A percentile compares a stretch with the other conserved stretches of the same genome.
Evolutionary conservation across 1,284 basidiomycete genomes (phyloP).

Genomic region (Cutaneotrichosporon sp.): DNA sequence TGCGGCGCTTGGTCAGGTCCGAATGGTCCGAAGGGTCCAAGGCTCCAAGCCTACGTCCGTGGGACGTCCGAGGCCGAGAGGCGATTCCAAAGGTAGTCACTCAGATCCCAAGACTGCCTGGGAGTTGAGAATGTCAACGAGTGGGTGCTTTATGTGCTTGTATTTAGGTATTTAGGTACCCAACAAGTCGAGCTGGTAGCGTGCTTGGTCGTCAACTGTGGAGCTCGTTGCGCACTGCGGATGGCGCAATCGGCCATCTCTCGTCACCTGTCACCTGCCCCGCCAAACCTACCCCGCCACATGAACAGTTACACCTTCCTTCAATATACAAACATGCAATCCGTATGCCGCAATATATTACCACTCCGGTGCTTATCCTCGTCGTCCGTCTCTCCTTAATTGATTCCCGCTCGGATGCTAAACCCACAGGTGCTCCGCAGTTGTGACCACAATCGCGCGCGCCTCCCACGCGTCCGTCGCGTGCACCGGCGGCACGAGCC

Average conservation of each 20-base stretch:
- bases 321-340: constrained; percentile 2
- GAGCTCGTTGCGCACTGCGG: neutral
- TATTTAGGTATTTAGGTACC: no score
- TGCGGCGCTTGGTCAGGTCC: neutral
- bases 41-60: no score
- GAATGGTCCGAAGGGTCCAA: neutral
- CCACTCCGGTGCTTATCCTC: neutral
- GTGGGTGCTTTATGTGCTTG: no score
- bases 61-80: no score
- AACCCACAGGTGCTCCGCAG: constrained; percentile 15
- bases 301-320: neutral
- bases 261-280: neutral
- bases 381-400: neutral
- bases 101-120: no score
- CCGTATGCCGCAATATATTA: neutral
- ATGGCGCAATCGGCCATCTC: neutral
- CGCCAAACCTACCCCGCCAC: neutral
- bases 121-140: no score
- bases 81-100: no score
- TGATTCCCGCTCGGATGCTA: neutral
- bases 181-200: neutral
- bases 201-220: neutral
- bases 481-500: constrained; percentile 36
- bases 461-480: constrained; percentile 36
- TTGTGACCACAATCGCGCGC: constrained; percentile 27